Evolutionary conservation across 179 eudicot genomes (phyloP).

Genomic region (Heliamphora ciliata): DNA sequence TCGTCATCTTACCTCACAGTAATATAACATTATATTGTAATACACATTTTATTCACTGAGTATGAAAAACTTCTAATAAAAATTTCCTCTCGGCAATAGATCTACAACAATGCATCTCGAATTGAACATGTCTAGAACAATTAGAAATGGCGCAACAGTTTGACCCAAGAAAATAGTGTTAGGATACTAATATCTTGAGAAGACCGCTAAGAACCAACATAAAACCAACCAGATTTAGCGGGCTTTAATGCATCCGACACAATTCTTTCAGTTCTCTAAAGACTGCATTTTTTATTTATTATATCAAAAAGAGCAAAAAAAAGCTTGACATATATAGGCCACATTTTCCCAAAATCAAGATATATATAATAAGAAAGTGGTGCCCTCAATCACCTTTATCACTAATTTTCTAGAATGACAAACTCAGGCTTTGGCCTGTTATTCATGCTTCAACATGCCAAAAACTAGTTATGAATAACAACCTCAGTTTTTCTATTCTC

Average conservation of each 20-base stretch:
- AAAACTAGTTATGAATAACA: too few relatives aligned
- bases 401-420: neutral
- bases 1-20: too few relatives aligned
- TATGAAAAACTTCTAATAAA: too few relatives aligned
- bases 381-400: neutral
- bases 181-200: neutral
- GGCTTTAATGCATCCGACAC: neutral
- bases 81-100: too few relatives aligned
- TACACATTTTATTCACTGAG: too few relatives aligned
- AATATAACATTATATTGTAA: too few relatives aligned
- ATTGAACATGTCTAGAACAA: slow-evolving; percentile 28
- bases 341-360: neutral
- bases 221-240: neutral
- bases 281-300: neutral
- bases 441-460: neutral
- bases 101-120: too few relatives aligned
- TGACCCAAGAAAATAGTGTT: slow-evolving; percentile 3
- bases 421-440: neutral
- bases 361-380: neutral
- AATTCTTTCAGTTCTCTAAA: neutral
- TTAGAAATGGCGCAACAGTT: slow-evolving; percentile 32
- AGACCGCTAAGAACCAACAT: neutral
- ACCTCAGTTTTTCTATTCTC: too few relatives aligned
- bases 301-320: neutral
- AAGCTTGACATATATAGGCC: neutral